Evolutionary conservation across 2,329 filamentous ascomycete species (phyloP).

Genomic region (Cladosporium sp.): DNA sequence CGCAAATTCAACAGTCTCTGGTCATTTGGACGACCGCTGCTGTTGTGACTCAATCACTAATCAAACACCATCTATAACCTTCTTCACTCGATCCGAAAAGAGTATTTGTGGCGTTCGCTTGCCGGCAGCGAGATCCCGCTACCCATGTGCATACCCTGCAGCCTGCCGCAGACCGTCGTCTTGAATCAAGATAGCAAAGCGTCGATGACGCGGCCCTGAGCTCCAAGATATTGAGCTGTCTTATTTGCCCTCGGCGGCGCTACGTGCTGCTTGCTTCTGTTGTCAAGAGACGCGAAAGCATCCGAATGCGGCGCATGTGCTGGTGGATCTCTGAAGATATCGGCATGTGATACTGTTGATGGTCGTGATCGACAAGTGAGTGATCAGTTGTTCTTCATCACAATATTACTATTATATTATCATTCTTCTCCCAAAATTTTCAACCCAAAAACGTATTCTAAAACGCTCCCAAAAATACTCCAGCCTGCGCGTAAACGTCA

Average conservation of each 20-base stretch:
- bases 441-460: too few species aligned
- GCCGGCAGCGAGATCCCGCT: background rate
- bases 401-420: too few species aligned
- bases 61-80: background rate
- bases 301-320: too few species aligned
- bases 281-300: too few species aligned
- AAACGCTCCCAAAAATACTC: constrained; percentile 7
- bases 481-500: constrained; percentile 19
- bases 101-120: constrained; percentile 3
- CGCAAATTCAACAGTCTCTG: background rate
- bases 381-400: too few species aligned
- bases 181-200: constrained; percentile 2
- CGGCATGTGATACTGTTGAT: too few species aligned
- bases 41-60: too few species aligned
- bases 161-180: background rate
- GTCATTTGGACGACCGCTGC: too few species aligned
- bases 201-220: constrained; percentile 3
- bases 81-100: background rate
- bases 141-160: background rate
- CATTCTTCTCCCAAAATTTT: too few species aligned
- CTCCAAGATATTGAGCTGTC: background rate
- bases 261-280: too few species aligned
- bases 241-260: background rate
- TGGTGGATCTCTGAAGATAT: too few species aligned
- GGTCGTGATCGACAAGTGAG: too few species aligned